These are phyloP conservation scores for Ceratobasidium sp. DNA, from an alignment of 1,284 basidiomycete genomes.

Conservation along the genomic window DNA sequence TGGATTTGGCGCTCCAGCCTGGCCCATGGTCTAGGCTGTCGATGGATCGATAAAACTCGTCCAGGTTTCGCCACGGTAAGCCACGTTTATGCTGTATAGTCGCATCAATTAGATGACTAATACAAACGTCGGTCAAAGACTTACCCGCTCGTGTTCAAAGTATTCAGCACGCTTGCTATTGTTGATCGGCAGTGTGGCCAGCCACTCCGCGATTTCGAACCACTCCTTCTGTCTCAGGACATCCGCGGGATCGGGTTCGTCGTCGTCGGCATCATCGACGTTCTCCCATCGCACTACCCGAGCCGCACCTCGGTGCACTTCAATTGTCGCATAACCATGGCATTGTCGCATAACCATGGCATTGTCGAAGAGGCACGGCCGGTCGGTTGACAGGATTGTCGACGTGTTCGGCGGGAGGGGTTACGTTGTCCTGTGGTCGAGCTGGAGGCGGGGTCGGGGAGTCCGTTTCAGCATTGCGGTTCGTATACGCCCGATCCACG, in stretches of 20 bases:
- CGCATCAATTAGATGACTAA: neutral
- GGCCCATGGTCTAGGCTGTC: slow-evolving; percentile 51
- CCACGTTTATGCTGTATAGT: slow-evolving; percentile 2
- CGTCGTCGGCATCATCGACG: neutral
- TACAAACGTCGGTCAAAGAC: neutral
- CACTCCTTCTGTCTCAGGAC: neutral
- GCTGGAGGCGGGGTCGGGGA: too few relatives aligned
- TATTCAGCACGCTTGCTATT: slow-evolving; percentile 34
- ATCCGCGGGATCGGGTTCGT: too few relatives aligned
- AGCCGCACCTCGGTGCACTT: neutral
- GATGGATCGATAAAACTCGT: slow-evolving; percentile 49
- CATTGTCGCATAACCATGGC: neutral
- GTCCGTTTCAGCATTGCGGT: too few relatives aligned
- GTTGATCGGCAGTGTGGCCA: neutral
- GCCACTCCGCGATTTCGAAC: slow-evolving; percentile 8
- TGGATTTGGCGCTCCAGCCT: slow-evolving; percentile 51
- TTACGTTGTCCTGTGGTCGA: too few relatives aligned
- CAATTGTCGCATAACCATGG: neutral
- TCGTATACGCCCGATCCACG: too few relatives aligned
- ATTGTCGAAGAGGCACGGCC: too few relatives aligned
- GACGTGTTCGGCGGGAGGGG: too few relatives aligned
- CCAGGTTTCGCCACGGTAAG: slow-evolving; percentile 50
- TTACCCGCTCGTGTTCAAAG: slow-evolving; percentile 37
- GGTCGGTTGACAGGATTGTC: too few relatives aligned
- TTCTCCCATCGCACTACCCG: neutral